Evolutionary conservation across 2,329 filamentous ascomycete species (phyloP), one percentile per base, ranked within the genome.

Genomic region (Septoria petroselini): DNA sequence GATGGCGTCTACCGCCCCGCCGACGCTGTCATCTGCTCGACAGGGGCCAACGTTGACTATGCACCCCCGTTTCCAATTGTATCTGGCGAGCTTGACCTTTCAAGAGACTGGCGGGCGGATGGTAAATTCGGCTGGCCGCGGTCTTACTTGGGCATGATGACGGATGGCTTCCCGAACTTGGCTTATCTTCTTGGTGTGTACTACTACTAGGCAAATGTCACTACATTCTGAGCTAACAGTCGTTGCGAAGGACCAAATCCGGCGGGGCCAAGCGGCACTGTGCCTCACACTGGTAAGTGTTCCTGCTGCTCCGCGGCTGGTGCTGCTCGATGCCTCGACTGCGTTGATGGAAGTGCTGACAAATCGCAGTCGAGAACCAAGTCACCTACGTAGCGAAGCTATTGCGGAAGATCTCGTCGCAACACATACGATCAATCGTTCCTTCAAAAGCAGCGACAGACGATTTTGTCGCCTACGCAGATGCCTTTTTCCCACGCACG

Each of bases 331-430:
- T 27, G 23, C 5, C 23, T 27, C 23, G 6, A 17, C 23, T 6
- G 11, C 17, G 11, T 21, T 4, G n/a, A 19, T 14, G 18, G 15
- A 19, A 19, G 12, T 15, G 15, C 49, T 52, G 39, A 52, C 31
- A 21, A 38, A 21, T 38, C 19, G 33, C 50, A 51, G 75, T 84
- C 18, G 86, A 89, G 65, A 82, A 77, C 4, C 80, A 85, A 55
- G 65, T 85, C 1, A 77, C 80, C 0, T 85, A 84, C 64, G 77
- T 81, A 48, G 81, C 84, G 12, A 83, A 84, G 58, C 70, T 87
- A 1, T 70, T 89, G 0, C 81, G 85, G 39, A 89, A 89, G 60
- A 73, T 81, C 0, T 76, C 76, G 0, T 73, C 76, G 3, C 83
- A 89, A 64, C 82, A 83, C 2, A 85, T 88, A 68, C 79, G 76